Base-by-base conservation (phyloP, 768 basidiomycete species). In the Termitomyces sp. region DNA sequence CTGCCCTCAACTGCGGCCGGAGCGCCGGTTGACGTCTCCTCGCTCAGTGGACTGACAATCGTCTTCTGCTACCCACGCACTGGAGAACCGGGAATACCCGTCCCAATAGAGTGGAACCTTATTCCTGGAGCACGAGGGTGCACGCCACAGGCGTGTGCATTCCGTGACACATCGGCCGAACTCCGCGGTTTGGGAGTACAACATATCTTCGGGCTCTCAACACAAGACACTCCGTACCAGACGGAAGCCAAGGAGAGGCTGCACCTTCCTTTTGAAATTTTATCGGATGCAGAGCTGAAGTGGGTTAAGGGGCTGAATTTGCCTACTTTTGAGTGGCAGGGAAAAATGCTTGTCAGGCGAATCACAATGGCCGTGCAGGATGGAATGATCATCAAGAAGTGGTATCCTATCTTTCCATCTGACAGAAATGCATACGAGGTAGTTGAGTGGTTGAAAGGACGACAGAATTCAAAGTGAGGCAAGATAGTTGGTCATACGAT, bases 61-160 rank as follows among this genome's bases (percentile, higher is more conserved):
- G 46, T 69, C 34, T 67, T 69, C 55, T 64, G 65, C 59, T 69
- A 67, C 42, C 68, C 68, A 43, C 66, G 68, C 31, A 67, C 66
- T 25, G 66, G 66, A 8, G 62, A 60, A 42, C 65, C 68, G 5
- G 62, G 62, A 11, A 62, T 66, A 36, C 52, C 46, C 34, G 56
- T 69, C 15, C 66, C 68, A 29, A 61, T 59, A 56, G 54, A 55
- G 8, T 69, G 68, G 68, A 60, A 69, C 50, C 32, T 67, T 31
- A 69, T 69, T 53, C 68, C 68, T 15, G 68, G 68, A 48, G 68
- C 68, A 29, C 63, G 68, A 32, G 68, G 68, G 37, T 69, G 68
- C 56, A 67, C 68, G 12, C 68, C 68, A 20, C 68, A 69, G 15
- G 66, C 61, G 17, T 69, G 68, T 51, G 64, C 65, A n/a, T 67